These are phyloP conservation scores for Capronia coronata DNA, from an alignment of 2,329 filamentous ascomycete species.

Conservation along the genomic window DNA sequence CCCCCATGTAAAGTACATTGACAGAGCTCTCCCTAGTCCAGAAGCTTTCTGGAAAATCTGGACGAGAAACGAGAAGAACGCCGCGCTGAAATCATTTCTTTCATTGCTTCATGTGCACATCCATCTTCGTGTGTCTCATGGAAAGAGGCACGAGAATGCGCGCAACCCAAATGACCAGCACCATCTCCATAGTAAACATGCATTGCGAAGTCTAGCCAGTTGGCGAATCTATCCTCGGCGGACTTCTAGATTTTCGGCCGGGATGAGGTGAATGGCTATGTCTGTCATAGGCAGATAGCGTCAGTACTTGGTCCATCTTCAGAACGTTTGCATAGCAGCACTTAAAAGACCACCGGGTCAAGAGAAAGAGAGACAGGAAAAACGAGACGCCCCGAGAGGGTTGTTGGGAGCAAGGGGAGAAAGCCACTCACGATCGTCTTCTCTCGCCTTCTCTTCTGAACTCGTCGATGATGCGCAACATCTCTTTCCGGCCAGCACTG, in stretches of 20 bases:
- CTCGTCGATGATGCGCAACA: conserved; percentile 80
- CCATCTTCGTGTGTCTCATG: neutral
- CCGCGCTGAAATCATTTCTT: neutral
- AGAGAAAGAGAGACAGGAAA: too few relatives aligned
- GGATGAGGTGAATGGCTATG: conserved; percentile 25
- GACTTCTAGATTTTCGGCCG: conserved; percentile 27
- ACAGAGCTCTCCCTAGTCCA: neutral
- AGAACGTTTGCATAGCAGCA: too few relatives aligned
- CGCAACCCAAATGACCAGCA: too few relatives aligned
- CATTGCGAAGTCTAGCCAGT: conserved; percentile 2
- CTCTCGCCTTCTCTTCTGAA: conserved; percentile 82
- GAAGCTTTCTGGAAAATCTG: neutral
- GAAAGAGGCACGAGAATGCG: too few relatives aligned
- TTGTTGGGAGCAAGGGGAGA: too few relatives aligned
- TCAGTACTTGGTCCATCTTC: neutral
- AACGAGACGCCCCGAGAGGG: too few relatives aligned
- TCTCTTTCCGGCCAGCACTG: conserved; percentile 73
- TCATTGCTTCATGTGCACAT: neutral
- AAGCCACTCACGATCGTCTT: conserved; percentile 67
- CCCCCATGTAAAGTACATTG: neutral
- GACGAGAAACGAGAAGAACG: neutral
- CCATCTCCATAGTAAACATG: neutral
- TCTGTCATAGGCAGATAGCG: conserved; percentile 8
- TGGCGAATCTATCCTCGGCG: conserved; percentile 30
- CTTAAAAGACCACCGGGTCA: too few relatives aligned